phyloP scores from a whole-genome alignment of 148 eudicot species.

The Spergularia marina region DNA sequence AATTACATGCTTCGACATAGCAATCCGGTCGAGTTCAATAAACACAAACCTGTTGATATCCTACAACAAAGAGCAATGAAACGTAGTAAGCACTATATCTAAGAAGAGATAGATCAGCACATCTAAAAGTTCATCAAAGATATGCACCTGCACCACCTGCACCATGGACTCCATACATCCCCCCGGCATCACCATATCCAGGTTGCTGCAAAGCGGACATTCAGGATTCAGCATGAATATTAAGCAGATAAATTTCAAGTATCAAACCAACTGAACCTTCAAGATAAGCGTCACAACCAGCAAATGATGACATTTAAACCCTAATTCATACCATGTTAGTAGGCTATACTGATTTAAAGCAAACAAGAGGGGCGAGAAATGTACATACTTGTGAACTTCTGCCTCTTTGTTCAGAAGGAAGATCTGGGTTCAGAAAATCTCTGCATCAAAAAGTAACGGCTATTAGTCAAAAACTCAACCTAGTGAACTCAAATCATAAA shows the following conservation, averaged over 20 bases:
- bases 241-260: neutral
- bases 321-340: neutral
- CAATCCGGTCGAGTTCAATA: neutral
- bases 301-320: neutral
- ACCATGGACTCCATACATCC: constrained; percentile 57
- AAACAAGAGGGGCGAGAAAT: constrained; percentile 4
- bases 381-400: constrained; percentile 35
- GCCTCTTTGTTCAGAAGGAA: constrained; percentile 43
- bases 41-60: constrained; percentile 67
- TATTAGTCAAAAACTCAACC: neutral
- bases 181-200: constrained; percentile 75
- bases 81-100: constrained; percentile 15
- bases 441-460: constrained; percentile 17
- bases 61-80: constrained; percentile 43
- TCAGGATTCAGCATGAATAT: neutral
- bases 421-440: constrained; percentile 44
- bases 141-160: constrained; percentile 49
- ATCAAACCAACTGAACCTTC: constrained; percentile 2
- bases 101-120: constrained; percentile 1
- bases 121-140: constrained; percentile 3
- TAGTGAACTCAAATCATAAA: constrained; percentile 6
- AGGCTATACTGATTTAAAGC: neutral
- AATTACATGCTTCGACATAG: neutral
- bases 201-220: constrained; percentile 39
- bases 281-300: neutral